Base-by-base conservation (phyloP, 495 filamentous ascomycete species). In the Evansstolkia leycettana region DNA sequence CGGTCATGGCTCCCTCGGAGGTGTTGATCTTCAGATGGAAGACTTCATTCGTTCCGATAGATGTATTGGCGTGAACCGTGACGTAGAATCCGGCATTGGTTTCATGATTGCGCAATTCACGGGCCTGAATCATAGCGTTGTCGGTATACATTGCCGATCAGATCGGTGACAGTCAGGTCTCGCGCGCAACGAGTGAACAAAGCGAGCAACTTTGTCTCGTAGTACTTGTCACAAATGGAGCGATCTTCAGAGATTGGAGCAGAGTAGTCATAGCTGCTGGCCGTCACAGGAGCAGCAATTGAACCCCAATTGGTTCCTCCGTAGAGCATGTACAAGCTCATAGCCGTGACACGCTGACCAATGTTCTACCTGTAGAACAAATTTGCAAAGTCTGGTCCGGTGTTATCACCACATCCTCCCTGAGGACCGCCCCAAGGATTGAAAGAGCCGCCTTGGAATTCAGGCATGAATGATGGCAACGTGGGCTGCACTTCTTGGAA, bases 371-470 rank as follows among this genome's bases (percentile, higher is more conserved):
- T 55, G 40, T 77, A 78, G 54, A 70, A 75, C 7, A 77, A 41
- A 31, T 77, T 76, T n/a, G 69, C 70, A 42, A 73, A 76, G 30
- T 64, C 63, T 7, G 68, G 45, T 40, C 52, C 39, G 36, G 64
- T 62, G 27, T 62, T 44, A 24, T 66, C 60, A 26, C 62, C 59
- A 32, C 66, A 69, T 10, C 56, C 62, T 14, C 70, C 73, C 39
- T 69, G 55, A 0, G 73, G 71, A 8, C 69, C 69, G 24, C 65
- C 69, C 74, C 74, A 78, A 9, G 73, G 72, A 46, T 75, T 75
- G 40, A 73, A 78, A 6, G 60, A 65, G n/a, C 74, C 74, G 15
- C 74, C 74, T 45, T 78, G 74, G 48, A 78, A 78, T 43, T 78
- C 74, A 11, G 70, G 70, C 51, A 78, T 62, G 51, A 75, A 76